Evolutionary conservation across 805 yeast species (phyloP).

Genomic region (Maudiozyma turicensis): DNA sequence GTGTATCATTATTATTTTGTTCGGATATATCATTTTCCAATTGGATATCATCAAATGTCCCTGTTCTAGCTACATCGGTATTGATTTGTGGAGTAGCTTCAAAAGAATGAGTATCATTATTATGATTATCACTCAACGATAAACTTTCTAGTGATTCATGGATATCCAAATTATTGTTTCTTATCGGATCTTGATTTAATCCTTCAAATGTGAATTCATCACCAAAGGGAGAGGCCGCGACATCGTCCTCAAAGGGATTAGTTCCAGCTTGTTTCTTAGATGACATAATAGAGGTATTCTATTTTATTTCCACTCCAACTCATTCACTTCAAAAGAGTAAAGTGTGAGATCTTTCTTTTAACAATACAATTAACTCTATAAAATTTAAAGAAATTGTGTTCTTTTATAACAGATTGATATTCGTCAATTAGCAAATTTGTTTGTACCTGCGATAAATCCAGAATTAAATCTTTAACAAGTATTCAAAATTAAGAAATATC

Average conservation of each 20-base stretch:
- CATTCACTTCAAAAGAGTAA: too few species aligned
- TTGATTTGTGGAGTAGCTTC: conserved; percentile 23
- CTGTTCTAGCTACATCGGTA: conserved; percentile 2
- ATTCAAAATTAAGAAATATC: too few species aligned
- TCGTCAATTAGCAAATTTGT: too few species aligned
- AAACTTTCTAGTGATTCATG: not conserved
- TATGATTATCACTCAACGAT: not conserved
- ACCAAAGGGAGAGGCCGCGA: conserved; percentile 20
- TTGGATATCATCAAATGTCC: conserved; percentile 20
- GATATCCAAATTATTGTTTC: conserved; percentile 1
- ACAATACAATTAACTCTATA: too few species aligned
- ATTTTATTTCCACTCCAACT: too few species aligned
- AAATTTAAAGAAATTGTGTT: too few species aligned
- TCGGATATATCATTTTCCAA: conserved; percentile 13
- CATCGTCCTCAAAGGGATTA: conserved; percentile 4
- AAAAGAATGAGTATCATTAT: conserved; percentile 18
- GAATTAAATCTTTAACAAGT: too few species aligned
- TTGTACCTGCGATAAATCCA: too few species aligned
- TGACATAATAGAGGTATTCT: not conserved
- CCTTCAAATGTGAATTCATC: conserved; percentile 22
- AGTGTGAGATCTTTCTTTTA: too few species aligned
- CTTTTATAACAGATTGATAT: too few species aligned
- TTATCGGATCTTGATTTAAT: not conserved
- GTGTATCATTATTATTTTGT: conserved; percentile 9
- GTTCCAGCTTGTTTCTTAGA: conserved; percentile 1